A percentile compares a stretch with the other conserved stretches of the same genome.
Conservation (phyloP, 1,139 yeast genomes). For the Nematodospora anomalae region DNA sequence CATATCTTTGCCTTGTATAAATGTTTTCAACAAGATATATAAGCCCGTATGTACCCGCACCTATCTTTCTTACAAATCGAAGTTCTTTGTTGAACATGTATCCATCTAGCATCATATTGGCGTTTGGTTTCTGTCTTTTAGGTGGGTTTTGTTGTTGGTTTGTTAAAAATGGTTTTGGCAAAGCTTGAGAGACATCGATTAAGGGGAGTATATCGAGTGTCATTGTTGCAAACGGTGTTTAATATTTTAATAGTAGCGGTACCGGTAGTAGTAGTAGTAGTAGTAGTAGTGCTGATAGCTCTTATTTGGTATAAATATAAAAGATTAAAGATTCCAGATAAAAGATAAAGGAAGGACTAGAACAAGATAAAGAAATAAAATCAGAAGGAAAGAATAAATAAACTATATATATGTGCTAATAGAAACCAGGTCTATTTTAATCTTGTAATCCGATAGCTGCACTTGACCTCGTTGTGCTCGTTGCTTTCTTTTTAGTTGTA, state of each 20-base stretch:
- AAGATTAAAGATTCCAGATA: no score
- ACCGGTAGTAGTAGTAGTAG: slow-evolving; percentile 1
- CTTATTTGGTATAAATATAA: no score
- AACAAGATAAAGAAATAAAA: no score
- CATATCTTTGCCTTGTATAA: slow-evolving; percentile 51
- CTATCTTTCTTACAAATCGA: slow-evolving; percentile 56
- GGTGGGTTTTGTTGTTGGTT: slow-evolving; percentile 2
- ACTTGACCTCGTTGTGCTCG: no score
- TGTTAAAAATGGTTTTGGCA: slow-evolving; percentile 9
- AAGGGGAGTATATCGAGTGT: slow-evolving; percentile 20
- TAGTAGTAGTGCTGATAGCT: neutral
- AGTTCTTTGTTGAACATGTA: slow-evolving; percentile 20
- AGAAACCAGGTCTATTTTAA: no score
- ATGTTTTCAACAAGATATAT: slow-evolving; percentile 71
- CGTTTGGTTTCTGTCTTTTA: slow-evolving; percentile 8
- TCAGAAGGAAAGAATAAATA: no score
- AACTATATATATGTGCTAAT: no score
- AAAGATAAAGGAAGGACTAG: no score
- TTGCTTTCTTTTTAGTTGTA: no score
- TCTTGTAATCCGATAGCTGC: no score
- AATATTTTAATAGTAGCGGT: neutral
- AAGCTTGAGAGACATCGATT: slow-evolving; percentile 11
- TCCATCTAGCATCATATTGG: slow-evolving; percentile 25
- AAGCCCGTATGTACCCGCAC: slow-evolving; percentile 87
- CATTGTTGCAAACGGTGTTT: slow-evolving; percentile 13